Base-by-base conservation (phyloP, 2,329 filamentous ascomycete species). In the Talaromyces sp. region DNA sequence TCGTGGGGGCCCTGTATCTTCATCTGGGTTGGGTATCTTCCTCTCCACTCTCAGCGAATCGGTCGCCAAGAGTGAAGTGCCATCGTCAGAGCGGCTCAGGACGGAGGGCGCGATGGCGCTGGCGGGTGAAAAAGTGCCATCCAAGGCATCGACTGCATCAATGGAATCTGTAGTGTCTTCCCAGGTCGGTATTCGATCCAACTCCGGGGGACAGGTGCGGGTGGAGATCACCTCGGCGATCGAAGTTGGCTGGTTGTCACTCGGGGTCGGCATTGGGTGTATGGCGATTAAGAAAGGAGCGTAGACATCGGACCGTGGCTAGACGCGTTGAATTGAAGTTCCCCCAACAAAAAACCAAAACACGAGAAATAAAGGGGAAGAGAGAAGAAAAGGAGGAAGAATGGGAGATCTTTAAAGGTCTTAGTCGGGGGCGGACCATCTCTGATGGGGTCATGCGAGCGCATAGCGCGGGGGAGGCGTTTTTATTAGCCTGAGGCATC, bases 121-220 rank as follows among this genome's bases (percentile, higher is more conserved):
- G 16, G 60, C 47, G 29, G 65, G 58, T 13, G 69, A 65, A 20
- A 65, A 61, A 33, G 56, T 57, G 60, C 66, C 66, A 37, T 70
- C 66, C 47, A 66, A 50, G 36, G 59, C 67, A 54, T 59, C 58
- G 41, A 55, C 58, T 3, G 57, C 52, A 42, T 56, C 52, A 41
- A 56, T 49, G 27, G 62, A 54, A 24, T 70, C 70, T 11, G 66
- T 62, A 17, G 67, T 65, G 45, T 65, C 65, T 62, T 65, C 68
- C 69, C 70, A 70, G 51, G 60, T 50, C 14, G 69, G 52, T 45
- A 66, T 54, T 50, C 71, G 65, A 55, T 74, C 69, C 39, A 62
- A 52, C 51, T 82, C 79, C 36, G 78, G 78, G n/a, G 79, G 79
- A 67, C 79, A 81, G 55, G 77, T 68, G 65, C 72, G 79, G 65